A percentile compares a stretch with the other conserved stretches of the same genome.
Conservation (phyloP, 2,329 filamentous ascomycete species). For the Aureobasidium zeae region DNA sequence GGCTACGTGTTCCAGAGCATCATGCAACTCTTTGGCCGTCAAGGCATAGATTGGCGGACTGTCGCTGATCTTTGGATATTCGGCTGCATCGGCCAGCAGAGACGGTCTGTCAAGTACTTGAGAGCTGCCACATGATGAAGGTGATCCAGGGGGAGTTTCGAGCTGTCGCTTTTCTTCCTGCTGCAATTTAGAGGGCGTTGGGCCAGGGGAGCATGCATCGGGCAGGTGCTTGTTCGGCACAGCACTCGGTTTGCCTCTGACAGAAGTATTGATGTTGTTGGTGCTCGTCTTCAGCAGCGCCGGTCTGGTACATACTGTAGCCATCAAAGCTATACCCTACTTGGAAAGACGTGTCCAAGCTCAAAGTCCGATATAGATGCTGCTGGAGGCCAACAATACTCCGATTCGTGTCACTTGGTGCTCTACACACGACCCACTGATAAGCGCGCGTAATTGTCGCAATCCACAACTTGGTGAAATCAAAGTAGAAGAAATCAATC, state of each 20-base stretch:
- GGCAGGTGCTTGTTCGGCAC: slow-evolving; percentile 82
- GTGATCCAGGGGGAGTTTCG: slow-evolving; percentile 44
- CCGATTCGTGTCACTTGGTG: no score
- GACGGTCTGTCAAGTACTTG: slow-evolving; percentile 53
- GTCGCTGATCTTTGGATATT: slow-evolving; percentile 47
- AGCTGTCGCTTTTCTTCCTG: slow-evolving; percentile 21
- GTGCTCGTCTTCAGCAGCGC: slow-evolving; percentile 31
- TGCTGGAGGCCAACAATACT: no score
- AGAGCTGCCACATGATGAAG: slow-evolving; percentile 42
- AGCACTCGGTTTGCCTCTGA: slow-evolving; percentile 51
- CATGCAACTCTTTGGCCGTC: slow-evolving; percentile 55
- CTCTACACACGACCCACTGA: no score
- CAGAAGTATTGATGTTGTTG: slow-evolving; percentile 49
- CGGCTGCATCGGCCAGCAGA: slow-evolving; percentile 63
- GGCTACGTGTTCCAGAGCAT: slow-evolving; percentile 66
- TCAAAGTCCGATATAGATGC: no score
- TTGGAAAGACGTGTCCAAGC: neutral
- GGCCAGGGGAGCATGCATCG: slow-evolving; percentile 68
- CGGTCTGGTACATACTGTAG: slow-evolving; percentile 34
- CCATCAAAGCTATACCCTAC: slow-evolving; percentile 31
- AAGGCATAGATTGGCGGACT: slow-evolving; percentile 63
- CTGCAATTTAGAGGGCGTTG: slow-evolving; percentile 43
- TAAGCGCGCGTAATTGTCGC: no score
- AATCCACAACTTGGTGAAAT: no score
- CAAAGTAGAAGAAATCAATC: no score